These are phyloP conservation scores for Mycena galopus DNA, from an alignment of 768 basidiomycete species.

Conservation along the genomic window DNA sequence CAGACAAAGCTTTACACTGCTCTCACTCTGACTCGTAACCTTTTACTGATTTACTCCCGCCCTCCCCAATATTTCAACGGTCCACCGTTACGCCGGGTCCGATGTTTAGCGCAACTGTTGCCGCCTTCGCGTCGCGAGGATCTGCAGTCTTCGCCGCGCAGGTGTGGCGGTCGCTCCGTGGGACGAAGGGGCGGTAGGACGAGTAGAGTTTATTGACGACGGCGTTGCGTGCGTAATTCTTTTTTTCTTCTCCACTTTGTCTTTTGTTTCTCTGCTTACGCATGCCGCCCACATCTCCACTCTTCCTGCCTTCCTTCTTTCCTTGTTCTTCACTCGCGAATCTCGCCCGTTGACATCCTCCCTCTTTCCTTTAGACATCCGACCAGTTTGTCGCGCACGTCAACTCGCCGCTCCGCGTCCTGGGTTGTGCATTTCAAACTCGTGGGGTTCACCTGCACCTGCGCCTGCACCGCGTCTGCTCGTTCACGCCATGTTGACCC, in stretches of 20 bases:
- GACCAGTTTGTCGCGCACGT: not conserved
- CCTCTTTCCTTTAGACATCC: not conserved
- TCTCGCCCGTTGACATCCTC: not conserved
- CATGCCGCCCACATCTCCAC: not conserved
- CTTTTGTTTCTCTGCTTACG: not conserved
- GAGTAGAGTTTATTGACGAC: not conserved
- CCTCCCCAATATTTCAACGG: not conserved
- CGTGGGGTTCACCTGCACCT: not conserved
- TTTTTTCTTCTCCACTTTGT: not conserved
- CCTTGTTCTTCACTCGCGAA: not conserved
- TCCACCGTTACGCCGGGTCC: not conserved
- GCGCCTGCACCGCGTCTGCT: not conserved
- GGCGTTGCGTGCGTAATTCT: not conserved
- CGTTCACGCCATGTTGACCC: not conserved
- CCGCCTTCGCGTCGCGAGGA: not conserved
- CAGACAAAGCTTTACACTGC: constrained; percentile 2
- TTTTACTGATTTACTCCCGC: constrained; percentile 1
- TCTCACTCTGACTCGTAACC: not conserved
- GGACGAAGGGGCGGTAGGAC: not conserved
- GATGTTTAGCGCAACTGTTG: not conserved
- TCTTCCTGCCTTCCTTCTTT: not conserved
- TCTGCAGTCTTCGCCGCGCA: not conserved
- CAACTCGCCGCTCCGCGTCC: not conserved
- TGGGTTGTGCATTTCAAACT: not conserved
- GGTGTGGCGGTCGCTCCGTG: not conserved